Evolutionary conservation across 2,329 filamentous ascomycete species (phyloP), one percentile per base, ranked within the genome.

Genomic region (Shiraia sp.): DNA sequence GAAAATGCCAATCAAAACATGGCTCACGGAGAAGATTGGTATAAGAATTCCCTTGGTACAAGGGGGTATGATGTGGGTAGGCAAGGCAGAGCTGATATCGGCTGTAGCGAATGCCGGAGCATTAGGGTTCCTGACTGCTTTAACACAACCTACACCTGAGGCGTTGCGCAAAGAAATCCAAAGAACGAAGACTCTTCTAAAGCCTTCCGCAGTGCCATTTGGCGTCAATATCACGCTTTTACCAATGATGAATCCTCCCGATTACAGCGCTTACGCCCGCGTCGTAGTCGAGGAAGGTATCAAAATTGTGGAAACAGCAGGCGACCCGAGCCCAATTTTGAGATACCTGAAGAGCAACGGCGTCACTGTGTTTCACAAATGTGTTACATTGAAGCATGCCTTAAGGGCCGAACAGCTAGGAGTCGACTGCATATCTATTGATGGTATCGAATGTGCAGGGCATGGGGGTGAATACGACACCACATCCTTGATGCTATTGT

Each of bases 71-170:
- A 76, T 79, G 74, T 79, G 76, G 76, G 76, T 79, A 35, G 76
- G 76, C 51, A 77, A 75, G 41, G 76, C 76, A 30, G 76, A 78
- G 53, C 69, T 79, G 45, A 76, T 75, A 34, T 67, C 72, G 27
- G 77, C 76, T n/a, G 77, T 78, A 47, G 77, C 75, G 45, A 79
- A 79, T 43, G 75, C 76, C 22, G 76, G 76, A 36, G 75, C 75
- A 30, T 67, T 79, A 10, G 77, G 76, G 51, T 73, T 79, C 40
- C 72, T 79, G 29, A 79, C 76, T 16, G 77, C 77, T 10, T 73
- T 62, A 15, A 63, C 58, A 29, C 57, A 63, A 39, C 59, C 58
- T 6, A 51, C 56, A 13, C 58, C 55, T 25, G 59, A 63, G 40
- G 55, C 47, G 12, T 49, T 63, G 3, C 57, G 57, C 15, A 34